A percentile compares a stretch with the other conserved stretches of the same genome.
Conservation (phyloP, 495 filamentous ascomycete genomes). For the Beverwykella pulmonaria region DNA sequence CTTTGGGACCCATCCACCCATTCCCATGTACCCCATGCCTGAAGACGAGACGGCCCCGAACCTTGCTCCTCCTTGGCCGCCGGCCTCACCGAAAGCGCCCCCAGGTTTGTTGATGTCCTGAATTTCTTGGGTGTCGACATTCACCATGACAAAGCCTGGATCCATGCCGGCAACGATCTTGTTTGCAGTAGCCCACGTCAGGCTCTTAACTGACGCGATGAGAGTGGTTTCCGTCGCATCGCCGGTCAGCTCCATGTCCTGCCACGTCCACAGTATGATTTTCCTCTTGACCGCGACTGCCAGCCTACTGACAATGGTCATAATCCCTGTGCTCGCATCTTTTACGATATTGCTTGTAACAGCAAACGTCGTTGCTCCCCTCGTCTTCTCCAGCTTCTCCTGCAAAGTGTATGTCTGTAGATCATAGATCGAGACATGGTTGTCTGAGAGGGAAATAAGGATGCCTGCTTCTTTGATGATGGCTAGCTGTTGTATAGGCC, state of each 20-base stretch:
- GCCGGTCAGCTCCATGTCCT: constrained; percentile 81
- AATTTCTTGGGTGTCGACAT: constrained; percentile 70
- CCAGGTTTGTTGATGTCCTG: constrained; percentile 81
- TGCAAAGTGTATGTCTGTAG: constrained; percentile 78
- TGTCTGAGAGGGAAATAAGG: constrained; percentile 86
- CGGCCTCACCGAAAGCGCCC: constrained; percentile 71
- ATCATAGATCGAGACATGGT: constrained; percentile 84
- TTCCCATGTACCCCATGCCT: constrained; percentile 93
- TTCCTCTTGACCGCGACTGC: constrained; percentile 91
- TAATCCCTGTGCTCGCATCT: constrained; percentile 81
- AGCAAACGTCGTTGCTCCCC: constrained; percentile 85
- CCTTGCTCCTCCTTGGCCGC: constrained; percentile 63
- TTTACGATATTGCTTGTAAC: constrained; percentile 93
- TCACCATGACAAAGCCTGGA: constrained; percentile 83
- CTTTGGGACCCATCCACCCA: constrained; percentile 86
- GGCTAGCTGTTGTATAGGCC: constrained; percentile 88
- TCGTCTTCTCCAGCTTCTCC: constrained; percentile 78
- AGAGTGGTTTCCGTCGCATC: constrained; percentile 77
- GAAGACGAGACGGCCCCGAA: constrained; percentile 69
- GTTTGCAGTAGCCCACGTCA: constrained; percentile 87
- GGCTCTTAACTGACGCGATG: constrained; percentile 73
- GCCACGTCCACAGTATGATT: constrained; percentile 90
- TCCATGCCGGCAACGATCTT: constrained; percentile 85
- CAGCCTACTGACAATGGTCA: constrained; percentile 84
- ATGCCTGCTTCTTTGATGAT: constrained; percentile 92